Evolutionary conservation across 2,329 filamentous ascomycete genomes (phyloP).

Genomic region (Tolypocladium sp.): DNA sequence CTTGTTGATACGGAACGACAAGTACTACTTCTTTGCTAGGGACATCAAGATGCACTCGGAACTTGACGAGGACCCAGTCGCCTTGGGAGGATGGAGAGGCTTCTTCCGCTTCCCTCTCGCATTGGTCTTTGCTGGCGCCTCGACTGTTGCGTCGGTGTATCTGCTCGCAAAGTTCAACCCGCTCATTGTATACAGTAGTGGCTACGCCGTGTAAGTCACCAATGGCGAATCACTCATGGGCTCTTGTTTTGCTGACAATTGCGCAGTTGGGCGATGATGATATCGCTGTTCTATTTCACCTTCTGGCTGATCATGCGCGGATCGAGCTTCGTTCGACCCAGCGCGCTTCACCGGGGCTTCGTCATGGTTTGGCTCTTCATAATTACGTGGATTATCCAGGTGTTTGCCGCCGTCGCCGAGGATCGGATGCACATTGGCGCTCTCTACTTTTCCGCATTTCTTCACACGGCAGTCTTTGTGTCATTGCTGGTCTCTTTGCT

Average conservation of each 20-base stretch:
- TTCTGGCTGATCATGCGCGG: conserved; percentile 78
- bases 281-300: conserved; percentile 69
- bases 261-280: conserved; percentile 67
- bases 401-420: conserved; percentile 66
- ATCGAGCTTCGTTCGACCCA: conserved; percentile 72
- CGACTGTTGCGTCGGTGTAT: conserved; percentile 65
- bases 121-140: conserved; percentile 54
- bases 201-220: conserved; percentile 58
- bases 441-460: conserved; percentile 75
- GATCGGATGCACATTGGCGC: conserved; percentile 63
- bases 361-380: conserved; percentile 76
- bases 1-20: conserved; percentile 61
- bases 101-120: conserved; percentile 78
- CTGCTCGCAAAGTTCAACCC: conserved; percentile 78
- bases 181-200: conserved; percentile 81
- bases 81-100: conserved; percentile 68
- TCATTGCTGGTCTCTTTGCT: conserved; percentile 66
- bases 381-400: conserved; percentile 62
- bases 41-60: conserved; percentile 43
- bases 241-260: conserved; percentile 8
- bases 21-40: conserved; percentile 79
- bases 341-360: conserved; percentile 76
- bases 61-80: conserved; percentile 51
- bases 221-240: background rate
- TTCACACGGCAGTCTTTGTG: conserved; percentile 66